Evolutionary conservation across 148 eudicot genomes (phyloP).

Genomic region (Talinum fruticosum): DNA sequence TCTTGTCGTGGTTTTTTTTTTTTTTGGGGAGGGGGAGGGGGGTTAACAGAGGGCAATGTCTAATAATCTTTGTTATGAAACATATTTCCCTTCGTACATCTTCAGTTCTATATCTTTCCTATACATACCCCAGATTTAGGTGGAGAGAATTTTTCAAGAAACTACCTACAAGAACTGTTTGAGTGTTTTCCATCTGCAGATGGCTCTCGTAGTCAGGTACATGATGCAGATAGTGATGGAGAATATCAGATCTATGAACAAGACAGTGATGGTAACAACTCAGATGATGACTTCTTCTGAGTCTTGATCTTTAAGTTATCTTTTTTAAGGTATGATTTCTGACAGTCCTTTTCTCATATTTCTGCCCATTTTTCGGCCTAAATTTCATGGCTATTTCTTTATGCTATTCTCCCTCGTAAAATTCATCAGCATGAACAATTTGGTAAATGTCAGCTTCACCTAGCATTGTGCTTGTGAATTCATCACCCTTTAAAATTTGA

Average conservation of each 20-base stretch:
- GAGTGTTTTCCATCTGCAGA: constrained; percentile 67
- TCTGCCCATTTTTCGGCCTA: not conserved
- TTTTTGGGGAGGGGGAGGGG: not conserved
- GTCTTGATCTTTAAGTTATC: not conserved
- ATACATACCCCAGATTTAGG: constrained; percentile 43
- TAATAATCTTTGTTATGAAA: not conserved
- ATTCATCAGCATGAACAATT: not conserved
- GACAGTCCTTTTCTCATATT: not conserved
- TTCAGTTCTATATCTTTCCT: constrained; percentile 35
- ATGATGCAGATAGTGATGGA: constrained; percentile 50
- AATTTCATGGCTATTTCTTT: not conserved
- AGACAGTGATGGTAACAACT: constrained; percentile 52
- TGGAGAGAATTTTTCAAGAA: constrained; percentile 57
- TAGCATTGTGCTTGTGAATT: too few species aligned
- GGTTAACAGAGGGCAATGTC: not conserved
- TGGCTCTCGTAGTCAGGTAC: constrained; percentile 27
- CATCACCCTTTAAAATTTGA: too few species aligned
- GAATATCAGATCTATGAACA: constrained; percentile 87
- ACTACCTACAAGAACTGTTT: constrained; percentile 81
- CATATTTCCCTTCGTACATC: not conserved
- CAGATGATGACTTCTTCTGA: constrained; percentile 53
- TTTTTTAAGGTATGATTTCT: constrained; percentile 3
- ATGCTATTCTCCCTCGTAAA: not conserved
- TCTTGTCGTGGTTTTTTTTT: not conserved
- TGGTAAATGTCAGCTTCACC: not conserved